Conservation (phyloP, 345 rosid genomes). For the Lepidium didymum region DNA sequence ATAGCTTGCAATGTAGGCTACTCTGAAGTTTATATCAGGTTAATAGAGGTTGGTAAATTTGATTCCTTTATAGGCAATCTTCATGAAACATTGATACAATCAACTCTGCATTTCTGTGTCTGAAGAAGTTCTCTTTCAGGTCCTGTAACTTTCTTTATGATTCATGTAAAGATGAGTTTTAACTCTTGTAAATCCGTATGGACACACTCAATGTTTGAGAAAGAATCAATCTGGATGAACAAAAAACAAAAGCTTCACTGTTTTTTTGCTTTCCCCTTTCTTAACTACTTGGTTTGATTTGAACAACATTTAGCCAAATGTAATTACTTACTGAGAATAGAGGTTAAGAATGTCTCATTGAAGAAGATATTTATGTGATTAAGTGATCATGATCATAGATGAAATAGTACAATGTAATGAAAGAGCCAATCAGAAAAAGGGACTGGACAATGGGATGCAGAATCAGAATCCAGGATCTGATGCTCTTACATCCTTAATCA, state of each 20-base stretch:
- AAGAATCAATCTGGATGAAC: not conserved
- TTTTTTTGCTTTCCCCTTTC: not conserved
- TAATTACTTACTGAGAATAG: not conserved
- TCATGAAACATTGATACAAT: slow-evolving; percentile 5
- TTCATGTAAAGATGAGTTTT: slow-evolving; percentile 28
- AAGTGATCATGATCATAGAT: slow-evolving; percentile 1
- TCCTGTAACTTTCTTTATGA: slow-evolving; percentile 21
- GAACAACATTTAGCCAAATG: not conserved
- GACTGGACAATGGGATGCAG: slow-evolving; percentile 14
- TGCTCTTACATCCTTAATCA: slow-evolving; percentile 27
- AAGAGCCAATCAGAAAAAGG: slow-evolving; percentile 8
- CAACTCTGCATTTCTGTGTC: not conserved
- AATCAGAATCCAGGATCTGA: slow-evolving; percentile 23
- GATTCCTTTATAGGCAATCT: not conserved
- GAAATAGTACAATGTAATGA: slow-evolving; percentile 17
- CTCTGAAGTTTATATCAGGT: not conserved
- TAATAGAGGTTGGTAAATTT: not conserved
- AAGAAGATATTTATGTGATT: slow-evolving; percentile 5
- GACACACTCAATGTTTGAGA: not conserved
- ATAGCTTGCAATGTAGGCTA: not conserved
- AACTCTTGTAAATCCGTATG: slow-evolving; percentile 16
- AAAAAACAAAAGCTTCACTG: not conserved
- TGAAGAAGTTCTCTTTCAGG: not conserved
- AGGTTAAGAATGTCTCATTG: not conserved
- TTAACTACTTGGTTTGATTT: not conserved